Evolutionary conservation across 1,139 yeast species (phyloP).

Genomic region (Lodderomyces margitis): DNA sequence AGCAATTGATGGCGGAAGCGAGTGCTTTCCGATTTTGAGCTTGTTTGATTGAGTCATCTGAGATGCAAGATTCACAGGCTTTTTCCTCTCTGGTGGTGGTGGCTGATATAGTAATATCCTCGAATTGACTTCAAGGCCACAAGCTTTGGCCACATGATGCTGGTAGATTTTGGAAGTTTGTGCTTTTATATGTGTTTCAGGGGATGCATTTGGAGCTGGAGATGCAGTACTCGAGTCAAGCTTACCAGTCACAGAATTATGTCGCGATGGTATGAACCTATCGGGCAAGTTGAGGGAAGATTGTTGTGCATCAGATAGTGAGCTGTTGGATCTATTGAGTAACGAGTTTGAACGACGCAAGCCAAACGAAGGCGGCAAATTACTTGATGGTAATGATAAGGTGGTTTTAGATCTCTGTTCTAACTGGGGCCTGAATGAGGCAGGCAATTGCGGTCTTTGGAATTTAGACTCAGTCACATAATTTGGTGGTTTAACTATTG

Average conservation of each 20-base stretch:
- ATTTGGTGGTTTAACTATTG: conserved; percentile 9
- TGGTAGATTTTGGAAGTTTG: conserved; percentile 73
- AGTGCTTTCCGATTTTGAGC: conserved; percentile 14
- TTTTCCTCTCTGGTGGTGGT: conserved; percentile 71
- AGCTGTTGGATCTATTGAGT: conserved; percentile 24
- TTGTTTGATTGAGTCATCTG: conserved; percentile 20
- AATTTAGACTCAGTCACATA: conserved; percentile 13
- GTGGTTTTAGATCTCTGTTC: conserved; percentile 13
- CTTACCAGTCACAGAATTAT: conserved; percentile 42
- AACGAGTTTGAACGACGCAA: conserved; percentile 40
- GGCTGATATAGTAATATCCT: conserved; percentile 88
- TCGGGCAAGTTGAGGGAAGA: conserved; percentile 27
- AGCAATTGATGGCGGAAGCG: conserved; percentile 46
- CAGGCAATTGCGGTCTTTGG: conserved; percentile 21
- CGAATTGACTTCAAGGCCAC: conserved; percentile 83
- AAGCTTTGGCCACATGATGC: conserved; percentile 89
- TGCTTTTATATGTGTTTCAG: conserved; percentile 59
- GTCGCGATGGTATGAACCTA: conserved; percentile 47
- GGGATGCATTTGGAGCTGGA: conserved; percentile 47
- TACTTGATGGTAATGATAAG: conserved; percentile 8
- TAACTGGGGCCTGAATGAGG: conserved; percentile 16
- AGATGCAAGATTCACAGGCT: conserved; percentile 51
- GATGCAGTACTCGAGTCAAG: conserved; percentile 27
- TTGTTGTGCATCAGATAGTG: conserved; percentile 22
- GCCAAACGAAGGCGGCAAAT: conserved; percentile 19